A percentile compares a stretch with the other conserved stretches of the same genome.
Conservation (phyloP, 345 rosid species). For the Microthlaspi erraticum region DNA sequence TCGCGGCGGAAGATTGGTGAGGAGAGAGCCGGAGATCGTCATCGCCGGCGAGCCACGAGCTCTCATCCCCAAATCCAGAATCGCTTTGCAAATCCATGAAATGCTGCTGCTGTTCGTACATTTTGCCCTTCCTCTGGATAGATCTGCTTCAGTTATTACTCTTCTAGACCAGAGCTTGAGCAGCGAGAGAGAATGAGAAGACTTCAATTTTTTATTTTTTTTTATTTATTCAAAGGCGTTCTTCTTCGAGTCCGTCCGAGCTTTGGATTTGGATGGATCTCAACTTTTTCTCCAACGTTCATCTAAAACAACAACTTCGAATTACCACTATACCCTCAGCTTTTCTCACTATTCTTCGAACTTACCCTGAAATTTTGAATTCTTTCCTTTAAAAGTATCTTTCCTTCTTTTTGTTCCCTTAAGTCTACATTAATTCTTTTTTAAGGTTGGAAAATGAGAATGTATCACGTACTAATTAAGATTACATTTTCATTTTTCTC, state of each 20-base stretch:
- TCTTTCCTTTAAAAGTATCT: slow-evolving; percentile 19
- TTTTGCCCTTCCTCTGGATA: slow-evolving; percentile 31
- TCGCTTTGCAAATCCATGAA: slow-evolving; percentile 61
- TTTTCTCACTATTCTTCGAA: slow-evolving; percentile 7
- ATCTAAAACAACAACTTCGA: slow-evolving; percentile 12
- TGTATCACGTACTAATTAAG: neutral
- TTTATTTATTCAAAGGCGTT: slow-evolving; percentile 18
- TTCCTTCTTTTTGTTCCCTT: slow-evolving; percentile 16
- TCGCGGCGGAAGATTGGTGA: slow-evolving; percentile 47
- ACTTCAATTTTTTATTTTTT: neutral
- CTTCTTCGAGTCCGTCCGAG: slow-evolving; percentile 35
- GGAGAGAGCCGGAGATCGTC: slow-evolving; percentile 52
- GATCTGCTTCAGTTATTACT: slow-evolving; percentile 44
- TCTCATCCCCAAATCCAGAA: slow-evolving; percentile 65
- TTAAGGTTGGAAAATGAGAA: neutral
- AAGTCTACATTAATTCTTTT: neutral
- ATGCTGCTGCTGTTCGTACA: slow-evolving; percentile 68
- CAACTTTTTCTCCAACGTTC: slow-evolving; percentile 41
- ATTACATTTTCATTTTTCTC: neutral
- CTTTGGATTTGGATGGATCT: slow-evolving; percentile 28
- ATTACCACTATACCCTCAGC: slow-evolving; percentile 37
- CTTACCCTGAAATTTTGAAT: slow-evolving; percentile 19
- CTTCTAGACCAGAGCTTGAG: slow-evolving; percentile 27
- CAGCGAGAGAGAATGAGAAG: slow-evolving; percentile 16
- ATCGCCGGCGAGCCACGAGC: slow-evolving; percentile 71